Conservation (phyloP, 2,329 filamentous ascomycete species). For the Aspergillus sp. region DNA sequence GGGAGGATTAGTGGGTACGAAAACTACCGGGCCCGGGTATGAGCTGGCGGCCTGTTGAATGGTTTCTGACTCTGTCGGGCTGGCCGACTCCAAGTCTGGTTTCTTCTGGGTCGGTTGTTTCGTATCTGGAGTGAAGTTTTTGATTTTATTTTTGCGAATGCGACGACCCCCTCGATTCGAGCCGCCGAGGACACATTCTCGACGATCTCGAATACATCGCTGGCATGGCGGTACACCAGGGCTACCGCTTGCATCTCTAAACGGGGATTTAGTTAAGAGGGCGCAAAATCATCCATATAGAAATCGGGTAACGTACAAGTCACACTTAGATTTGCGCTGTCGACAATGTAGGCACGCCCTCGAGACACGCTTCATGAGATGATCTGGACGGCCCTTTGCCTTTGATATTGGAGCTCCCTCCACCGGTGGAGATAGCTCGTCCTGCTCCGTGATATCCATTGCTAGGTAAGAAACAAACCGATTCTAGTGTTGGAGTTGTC, state of each 20-base stretch:
- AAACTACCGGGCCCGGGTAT: conserved; percentile 36
- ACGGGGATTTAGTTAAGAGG: conserved; percentile 1
- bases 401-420: conserved; percentile 14
- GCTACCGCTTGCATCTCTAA: conserved; percentile 48
- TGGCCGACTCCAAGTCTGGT: conserved; percentile 25
- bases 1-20: conserved; percentile 32
- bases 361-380: conserved; percentile 46
- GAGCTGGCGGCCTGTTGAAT: conserved; percentile 25
- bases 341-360: conserved; percentile 51
- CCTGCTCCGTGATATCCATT: conserved; percentile 15
- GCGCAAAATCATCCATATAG: background rate
- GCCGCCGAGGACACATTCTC: conserved; percentile 59
- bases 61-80: conserved; percentile 27
- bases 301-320: conserved; percentile 44
- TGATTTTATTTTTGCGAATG: conserved; percentile 54
- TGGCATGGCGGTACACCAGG: conserved; percentile 55
- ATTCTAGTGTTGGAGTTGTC: background rate
- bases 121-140: conserved; percentile 31
- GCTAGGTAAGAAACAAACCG: background rate
- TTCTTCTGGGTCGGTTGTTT: conserved; percentile 26
- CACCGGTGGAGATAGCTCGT: conserved; percentile 17
- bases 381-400: conserved; percentile 27
- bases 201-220: conserved; percentile 57
- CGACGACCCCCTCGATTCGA: conserved; percentile 61
- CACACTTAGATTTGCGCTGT: conserved; percentile 52